A percentile compares a stretch with the other conserved stretches of the same genome.
Evolutionary conservation across 176 grass and related monocot species (phyloP).

Genomic region (maize (Zea mays)): Zm-B73-REFERENCE-NAM-5.0 NC_050097.1:207065501-207066000

Average conservation of each 20-base stretch:
- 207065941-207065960: background rate
- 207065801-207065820: background rate
- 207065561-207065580: slow-evolving; percentile 11
- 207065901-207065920: background rate
- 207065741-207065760: background rate
- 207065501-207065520: background rate
- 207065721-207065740: background rate
- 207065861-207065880: background rate
- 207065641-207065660: background rate
- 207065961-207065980: background rate
- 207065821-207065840: background rate
- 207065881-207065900: background rate
- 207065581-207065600: background rate
- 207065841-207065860: background rate
- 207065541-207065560: background rate
- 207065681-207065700: background rate
- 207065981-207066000: background rate
- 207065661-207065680: background rate
- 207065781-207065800: background rate
- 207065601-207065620: background rate
- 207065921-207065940: background rate
- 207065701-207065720: background rate
- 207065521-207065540: background rate
- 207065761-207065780: background rate
- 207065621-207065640: background rate